Evolutionary conservation across 768 basidiomycete species (phyloP).

Genomic region (Trametes elegans): DNA sequence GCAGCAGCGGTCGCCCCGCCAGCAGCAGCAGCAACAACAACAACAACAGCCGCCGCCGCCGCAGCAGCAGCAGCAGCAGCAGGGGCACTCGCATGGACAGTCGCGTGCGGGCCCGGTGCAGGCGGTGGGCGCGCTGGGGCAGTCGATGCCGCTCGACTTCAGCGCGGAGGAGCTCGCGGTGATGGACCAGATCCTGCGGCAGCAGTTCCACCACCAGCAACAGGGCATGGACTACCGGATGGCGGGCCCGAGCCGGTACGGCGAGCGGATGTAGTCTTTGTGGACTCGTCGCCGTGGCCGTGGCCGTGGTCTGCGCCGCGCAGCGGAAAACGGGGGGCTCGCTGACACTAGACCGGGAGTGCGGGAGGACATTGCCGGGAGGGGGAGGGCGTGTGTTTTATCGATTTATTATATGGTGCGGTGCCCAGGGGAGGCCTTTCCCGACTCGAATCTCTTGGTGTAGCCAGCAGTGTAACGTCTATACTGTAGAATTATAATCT

Average conservation of each 20-base stretch:
- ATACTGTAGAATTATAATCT: slow-evolving; percentile 13
- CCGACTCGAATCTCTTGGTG: background rate
- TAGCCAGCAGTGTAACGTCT: slow-evolving; percentile 8
- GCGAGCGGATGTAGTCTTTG: background rate
- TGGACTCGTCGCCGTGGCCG: no score
- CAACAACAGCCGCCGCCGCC: background rate
- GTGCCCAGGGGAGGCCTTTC: background rate
- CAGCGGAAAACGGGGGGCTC: background rate
- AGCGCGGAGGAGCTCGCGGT: slow-evolving; percentile 27
- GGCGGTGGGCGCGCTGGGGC: slow-evolving; percentile 3
- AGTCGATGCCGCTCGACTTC: slow-evolving; percentile 24
- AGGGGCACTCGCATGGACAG: background rate
- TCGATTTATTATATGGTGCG: background rate
- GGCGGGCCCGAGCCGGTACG: slow-evolving; percentile 6
- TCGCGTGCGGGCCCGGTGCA: background rate
- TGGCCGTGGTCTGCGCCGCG: no score
- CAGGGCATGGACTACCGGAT: slow-evolving; percentile 10
- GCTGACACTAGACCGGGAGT: background rate
- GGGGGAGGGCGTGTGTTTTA: background rate
- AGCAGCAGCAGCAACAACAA: background rate
- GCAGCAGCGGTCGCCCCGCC: background rate
- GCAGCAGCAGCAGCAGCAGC: background rate
- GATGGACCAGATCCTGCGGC: slow-evolving; percentile 29
- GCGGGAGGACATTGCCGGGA: no score
- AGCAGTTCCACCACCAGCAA: slow-evolving; percentile 18